A percentile compares a stretch with the other conserved stretches of the same genome.
phyloP scores from a whole-genome alignment of 805 yeast species.

The Yamadazyma nakazawae region DNA sequence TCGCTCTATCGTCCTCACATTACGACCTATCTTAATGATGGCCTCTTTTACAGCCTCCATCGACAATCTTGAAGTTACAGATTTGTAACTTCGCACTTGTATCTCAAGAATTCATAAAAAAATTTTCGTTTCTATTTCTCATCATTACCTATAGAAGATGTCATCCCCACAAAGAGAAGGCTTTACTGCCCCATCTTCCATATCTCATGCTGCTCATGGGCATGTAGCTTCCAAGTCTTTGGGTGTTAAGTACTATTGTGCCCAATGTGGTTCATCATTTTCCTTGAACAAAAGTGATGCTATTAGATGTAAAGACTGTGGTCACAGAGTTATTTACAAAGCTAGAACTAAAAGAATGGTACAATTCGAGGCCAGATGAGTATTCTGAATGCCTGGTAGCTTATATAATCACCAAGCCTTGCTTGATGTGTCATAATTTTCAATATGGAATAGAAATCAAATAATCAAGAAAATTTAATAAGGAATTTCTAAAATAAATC shows the following conservation, averaged over 20 bases:
- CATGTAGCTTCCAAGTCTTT: slow-evolving; percentile 60
- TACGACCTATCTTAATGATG: slow-evolving; percentile 5
- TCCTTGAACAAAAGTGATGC: slow-evolving; percentile 91
- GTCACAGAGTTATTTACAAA: slow-evolving; percentile 95
- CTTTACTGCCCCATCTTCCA: slow-evolving; percentile 75
- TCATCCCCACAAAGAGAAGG: slow-evolving; percentile 74
- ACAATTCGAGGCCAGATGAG: slow-evolving; percentile 44
- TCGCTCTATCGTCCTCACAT: slow-evolving; percentile 4
- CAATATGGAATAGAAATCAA: slow-evolving; percentile 95
- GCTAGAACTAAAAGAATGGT: slow-evolving; percentile 97
- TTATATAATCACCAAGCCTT: too few relatives aligned
- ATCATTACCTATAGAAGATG: slow-evolving; percentile 19
- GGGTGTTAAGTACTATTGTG: slow-evolving; percentile 92
- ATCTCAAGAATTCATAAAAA: not conserved
- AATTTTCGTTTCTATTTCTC: slow-evolving; percentile 3
- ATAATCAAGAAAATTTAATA: slow-evolving; percentile 73
- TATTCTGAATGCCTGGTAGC: not conserved
- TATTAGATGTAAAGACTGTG: slow-evolving; percentile 97
- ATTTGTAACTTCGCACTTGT: slow-evolving; percentile 4
- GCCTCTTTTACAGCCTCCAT: slow-evolving; percentile 9
- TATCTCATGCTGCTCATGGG: slow-evolving; percentile 78
- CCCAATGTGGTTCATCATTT: slow-evolving; percentile 90
- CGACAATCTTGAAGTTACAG: not conserved
- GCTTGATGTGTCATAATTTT: slow-evolving; percentile 70
- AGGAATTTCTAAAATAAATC: slow-evolving; percentile 22